Base-by-base conservation (phyloP, 805 yeast genomes). In the Myxozyma vanderwaltii region DNA sequence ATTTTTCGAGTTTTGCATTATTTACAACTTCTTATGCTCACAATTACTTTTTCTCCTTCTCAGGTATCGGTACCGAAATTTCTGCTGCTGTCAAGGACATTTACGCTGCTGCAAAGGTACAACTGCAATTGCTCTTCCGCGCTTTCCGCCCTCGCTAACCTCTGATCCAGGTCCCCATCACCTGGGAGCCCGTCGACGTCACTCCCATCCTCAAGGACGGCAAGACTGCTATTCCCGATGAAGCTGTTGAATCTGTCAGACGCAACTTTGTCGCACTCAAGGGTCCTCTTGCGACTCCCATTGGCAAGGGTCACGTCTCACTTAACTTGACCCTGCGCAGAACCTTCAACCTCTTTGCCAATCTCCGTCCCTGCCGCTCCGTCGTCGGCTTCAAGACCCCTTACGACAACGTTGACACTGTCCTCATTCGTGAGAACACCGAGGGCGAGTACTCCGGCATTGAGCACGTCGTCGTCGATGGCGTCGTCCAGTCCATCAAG, bases 381-480 rank as follows among this genome's bases (percentile, higher is more conserved):
- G 84, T 94, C 68, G 88, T 83, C 64, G 99, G 99, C 73, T 91
- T 83, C 85, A 82, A 91, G 77, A 94, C 98, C 63, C 96, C 92
- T 51, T 88, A 88, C 78, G 81, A 80, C 68, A 82, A 88, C 75
- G 98, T 94, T 66, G 95, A 94, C 79, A 87, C 96, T 65, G 97
- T 92, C 38, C 81, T 94, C 71, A 91, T 94, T 76, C 91, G 99
- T 82, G 99, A 94, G 79, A 94, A 94, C 82, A 92, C 97, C 68
- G 98, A 92, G 80, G 97, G 96, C 79, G 98, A 92, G 79, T 92
- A 90, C 81, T 91, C 97, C 33, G 99, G 99, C 79, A 91, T 94
- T 70, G 99, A 94, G 82, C 99, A 94, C 81, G 88, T 90, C 66
- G 91, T 94, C 67, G 95, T 91, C 58, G 97, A 97, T 67, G 99